Conservation (phyloP, 192 early-diverging fungal genomes). For the Backusella psychrophila region DNA sequence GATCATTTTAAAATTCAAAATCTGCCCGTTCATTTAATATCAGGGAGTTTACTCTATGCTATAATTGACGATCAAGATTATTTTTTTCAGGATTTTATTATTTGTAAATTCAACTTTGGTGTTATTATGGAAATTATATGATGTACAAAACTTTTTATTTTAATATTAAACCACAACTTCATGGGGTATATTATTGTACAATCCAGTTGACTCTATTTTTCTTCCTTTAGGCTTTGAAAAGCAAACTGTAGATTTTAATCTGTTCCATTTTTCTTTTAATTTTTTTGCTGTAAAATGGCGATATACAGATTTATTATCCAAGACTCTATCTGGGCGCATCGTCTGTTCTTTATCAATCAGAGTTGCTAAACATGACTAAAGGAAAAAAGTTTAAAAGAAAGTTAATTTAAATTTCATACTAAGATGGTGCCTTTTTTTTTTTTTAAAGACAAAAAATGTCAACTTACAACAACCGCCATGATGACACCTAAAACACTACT, state of each 20-base stretch:
- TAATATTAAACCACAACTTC: background rate
- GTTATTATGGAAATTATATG: background rate
- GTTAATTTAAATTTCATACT: background rate
- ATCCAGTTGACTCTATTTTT: constrained; percentile 4
- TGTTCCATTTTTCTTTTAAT: background rate
- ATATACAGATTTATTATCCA: constrained; percentile 10
- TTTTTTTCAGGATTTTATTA: background rate
- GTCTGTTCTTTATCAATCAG: constrained; percentile 22
- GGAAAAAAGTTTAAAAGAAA: background rate
- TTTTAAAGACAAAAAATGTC: background rate
- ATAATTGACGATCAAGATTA: background rate
- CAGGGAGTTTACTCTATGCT: no score
- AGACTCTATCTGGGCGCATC: constrained; percentile 16
- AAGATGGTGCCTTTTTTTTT: background rate
- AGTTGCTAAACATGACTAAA: constrained; percentile 19
- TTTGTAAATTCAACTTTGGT: background rate
- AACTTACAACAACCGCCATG: constrained; percentile 46
- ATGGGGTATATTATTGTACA: background rate
- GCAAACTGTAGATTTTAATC: background rate
- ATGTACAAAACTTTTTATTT: background rate
- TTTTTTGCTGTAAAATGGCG: background rate
- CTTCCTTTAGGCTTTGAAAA: background rate
- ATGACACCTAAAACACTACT: constrained; percentile 65
- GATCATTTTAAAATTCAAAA: no score
- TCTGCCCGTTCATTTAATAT: no score